Evolutionary conservation across 768 basidiomycete species (phyloP), one percentile per base, ranked within the genome.

Genomic region (Calocybe indica): DNA sequence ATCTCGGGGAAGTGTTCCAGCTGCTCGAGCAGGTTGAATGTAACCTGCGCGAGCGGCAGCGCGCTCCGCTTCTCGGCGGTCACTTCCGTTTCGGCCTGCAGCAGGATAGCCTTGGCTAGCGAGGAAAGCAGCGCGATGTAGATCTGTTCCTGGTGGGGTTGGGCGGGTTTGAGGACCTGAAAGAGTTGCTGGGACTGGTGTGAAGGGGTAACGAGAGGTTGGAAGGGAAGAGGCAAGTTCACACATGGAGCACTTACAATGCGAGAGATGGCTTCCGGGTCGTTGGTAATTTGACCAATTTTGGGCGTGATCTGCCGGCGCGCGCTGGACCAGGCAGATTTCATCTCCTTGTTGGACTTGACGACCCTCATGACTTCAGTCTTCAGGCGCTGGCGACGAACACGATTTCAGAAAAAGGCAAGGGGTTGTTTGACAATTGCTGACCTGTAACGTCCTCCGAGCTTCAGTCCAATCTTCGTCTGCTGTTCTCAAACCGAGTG

Each of bases 1-100:
- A 95, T 73, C 8, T 87, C 75, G 2, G 80, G 68, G 54, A 99
- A 86, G 5, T 73, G 70, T 3, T 82, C 65, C 0, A 76, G 60
- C 10, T 56, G 57, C 43, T 82, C 75, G 46, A 92, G 74, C 30
- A 97, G 73, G 52, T 78, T 82, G 52, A 86, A 75, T 3, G 88
- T 66, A 8, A 96, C 80, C 31, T 79, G 77, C 0, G 88, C 90
- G 15, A 99, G 76, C 0, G 95, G 95, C 34, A 76, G 72, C 0
- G 92, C 93, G 15, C 87, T 86, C 30, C 82, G 81, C 58, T 87
- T 83, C 65, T 94, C 89, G 2, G 93, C 92, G 1, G 87, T 75
- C 7, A 95, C 89, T 64, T 98, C 95, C 0, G 84, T 87, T 69
- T 96, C 93, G 12, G 93, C 93, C 68, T 97, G 95, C 32, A 88